Conservation (phyloP, 2,329 filamentous ascomycete genomes). For the Ploettnerulaceae sp. region DNA sequence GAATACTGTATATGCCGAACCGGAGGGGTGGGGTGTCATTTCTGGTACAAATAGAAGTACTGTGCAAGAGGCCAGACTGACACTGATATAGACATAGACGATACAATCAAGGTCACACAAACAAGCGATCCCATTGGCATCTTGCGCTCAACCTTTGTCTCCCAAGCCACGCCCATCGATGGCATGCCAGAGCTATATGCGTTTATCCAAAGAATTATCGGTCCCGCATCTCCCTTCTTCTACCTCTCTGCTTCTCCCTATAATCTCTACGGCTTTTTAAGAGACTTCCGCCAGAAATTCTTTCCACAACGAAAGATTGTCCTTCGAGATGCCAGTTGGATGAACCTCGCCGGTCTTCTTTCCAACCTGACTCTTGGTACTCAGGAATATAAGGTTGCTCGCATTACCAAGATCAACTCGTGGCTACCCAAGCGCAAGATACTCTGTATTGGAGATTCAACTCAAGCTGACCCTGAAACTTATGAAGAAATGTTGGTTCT, state of each 20-base stretch:
- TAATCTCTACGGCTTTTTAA: slow-evolving; percentile 86
- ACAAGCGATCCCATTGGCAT: slow-evolving; percentile 78
- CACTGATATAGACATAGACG: slow-evolving; percentile 68
- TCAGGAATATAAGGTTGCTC: slow-evolving; percentile 77
- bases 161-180: slow-evolving; percentile 62
- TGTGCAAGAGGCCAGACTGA: slow-evolving; percentile 17
- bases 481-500: slow-evolving; percentile 72
- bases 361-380: slow-evolving; percentile 75
- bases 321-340: slow-evolving; percentile 80
- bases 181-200: slow-evolving; percentile 85
- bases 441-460: slow-evolving; percentile 84
- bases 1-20: slow-evolving; percentile 68
- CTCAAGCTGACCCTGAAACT: slow-evolving; percentile 84
- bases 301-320: slow-evolving; percentile 78
- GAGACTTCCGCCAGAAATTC: slow-evolving; percentile 62
- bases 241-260: slow-evolving; percentile 93
- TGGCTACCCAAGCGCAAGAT: slow-evolving; percentile 78
- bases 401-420: slow-evolving; percentile 69
- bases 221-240: slow-evolving; percentile 70
- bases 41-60: slow-evolving; percentile 49
- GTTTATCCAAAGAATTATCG: slow-evolving; percentile 51
- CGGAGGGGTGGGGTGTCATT: slow-evolving; percentile 78
- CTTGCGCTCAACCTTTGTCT: slow-evolving; percentile 76
- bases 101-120: slow-evolving; percentile 89
- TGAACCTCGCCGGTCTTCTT: slow-evolving; percentile 75